Percentiles rank a stretch among this genome's conserved stretches.
phyloP scores from a whole-genome alignment of 108 stramenopile species.

The Discostella stelligeroides region DNA sequence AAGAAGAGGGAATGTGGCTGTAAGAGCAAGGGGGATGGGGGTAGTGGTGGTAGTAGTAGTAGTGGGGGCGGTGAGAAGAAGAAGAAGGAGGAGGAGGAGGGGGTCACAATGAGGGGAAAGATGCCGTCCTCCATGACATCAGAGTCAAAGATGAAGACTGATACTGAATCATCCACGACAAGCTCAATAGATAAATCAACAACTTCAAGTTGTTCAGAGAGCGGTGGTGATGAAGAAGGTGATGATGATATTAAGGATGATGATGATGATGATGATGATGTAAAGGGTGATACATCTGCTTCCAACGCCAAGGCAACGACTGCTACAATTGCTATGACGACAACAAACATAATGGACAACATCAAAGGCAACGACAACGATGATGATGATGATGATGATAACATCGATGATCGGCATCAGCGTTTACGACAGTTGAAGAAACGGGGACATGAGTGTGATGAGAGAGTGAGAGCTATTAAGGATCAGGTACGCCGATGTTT shows the following conservation, averaged over 20 bases:
- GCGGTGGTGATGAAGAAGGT: not conserved
- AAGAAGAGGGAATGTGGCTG: constrained; percentile 1
- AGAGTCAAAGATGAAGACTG: too few species aligned
- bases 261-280: not conserved
- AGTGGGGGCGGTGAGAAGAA: too few species aligned
- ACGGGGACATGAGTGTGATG: constrained; percentile 38
- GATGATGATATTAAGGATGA: not conserved
- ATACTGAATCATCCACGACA: not conserved
- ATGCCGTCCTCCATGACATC: too few species aligned
- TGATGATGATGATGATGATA: not conserved
- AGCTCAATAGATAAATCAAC: too few species aligned
- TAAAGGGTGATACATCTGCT: not conserved
- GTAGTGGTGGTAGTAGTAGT: too few species aligned
- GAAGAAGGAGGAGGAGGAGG: too few species aligned
- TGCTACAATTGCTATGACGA: too few species aligned
- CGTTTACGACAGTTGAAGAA: constrained; percentile 14
- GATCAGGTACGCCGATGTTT: constrained; percentile 27
- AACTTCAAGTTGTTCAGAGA: not conserved
- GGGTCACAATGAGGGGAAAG: too few species aligned
- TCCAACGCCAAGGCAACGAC: too few species aligned
- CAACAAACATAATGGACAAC: too few species aligned
- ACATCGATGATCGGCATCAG: not conserved
- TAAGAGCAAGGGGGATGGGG: not conserved
- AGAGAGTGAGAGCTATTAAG: constrained; percentile 36
- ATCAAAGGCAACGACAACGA: too few species aligned